phyloP scores from a whole-genome alignment of 1,284 basidiomycete species.

The Anthracocystis setariae region DNA sequence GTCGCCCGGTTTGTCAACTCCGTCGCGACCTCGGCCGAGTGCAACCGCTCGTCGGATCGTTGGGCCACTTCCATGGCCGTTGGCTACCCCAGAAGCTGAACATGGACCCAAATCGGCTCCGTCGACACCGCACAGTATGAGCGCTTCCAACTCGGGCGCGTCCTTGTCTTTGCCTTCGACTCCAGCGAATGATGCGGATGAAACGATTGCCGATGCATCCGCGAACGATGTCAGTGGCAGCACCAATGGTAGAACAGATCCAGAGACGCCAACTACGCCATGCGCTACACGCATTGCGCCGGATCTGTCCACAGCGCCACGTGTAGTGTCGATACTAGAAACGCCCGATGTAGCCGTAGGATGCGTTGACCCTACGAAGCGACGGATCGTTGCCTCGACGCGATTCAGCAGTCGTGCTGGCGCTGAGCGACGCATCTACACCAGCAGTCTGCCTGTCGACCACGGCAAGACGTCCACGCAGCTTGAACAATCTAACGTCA shows the following conservation, averaged over 20 bases:
- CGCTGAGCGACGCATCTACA: conserved; percentile 73
- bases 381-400: conserved; percentile 83
- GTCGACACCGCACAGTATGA: conserved; percentile 14
- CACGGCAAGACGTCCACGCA: conserved; percentile 38
- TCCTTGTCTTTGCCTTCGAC: conserved; percentile 35
- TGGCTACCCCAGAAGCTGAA: conserved; percentile 16
- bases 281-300: conserved; percentile 51
- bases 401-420: conserved; percentile 82
- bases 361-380: conserved; percentile 65
- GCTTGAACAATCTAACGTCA: conserved; percentile 5
- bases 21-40: conserved; percentile 35
- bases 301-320: conserved; percentile 50
- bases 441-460: conserved; percentile 52
- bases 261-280: background rate
- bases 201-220: conserved; percentile 4
- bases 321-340: conserved; percentile 47
- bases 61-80: conserved; percentile 42
- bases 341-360: conserved; percentile 59
- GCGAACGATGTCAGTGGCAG: background rate
- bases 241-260: conserved; percentile 1
- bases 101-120: conserved; percentile 3
- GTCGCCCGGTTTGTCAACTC: conserved; percentile 20
- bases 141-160: conserved; percentile 21
- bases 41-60: conserved; percentile 9
- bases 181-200: conserved; percentile 10